These are phyloP conservation scores for Murraya paniculata DNA, from an alignment of 345 rosid genomes.

Conservation along the genomic window DNA sequence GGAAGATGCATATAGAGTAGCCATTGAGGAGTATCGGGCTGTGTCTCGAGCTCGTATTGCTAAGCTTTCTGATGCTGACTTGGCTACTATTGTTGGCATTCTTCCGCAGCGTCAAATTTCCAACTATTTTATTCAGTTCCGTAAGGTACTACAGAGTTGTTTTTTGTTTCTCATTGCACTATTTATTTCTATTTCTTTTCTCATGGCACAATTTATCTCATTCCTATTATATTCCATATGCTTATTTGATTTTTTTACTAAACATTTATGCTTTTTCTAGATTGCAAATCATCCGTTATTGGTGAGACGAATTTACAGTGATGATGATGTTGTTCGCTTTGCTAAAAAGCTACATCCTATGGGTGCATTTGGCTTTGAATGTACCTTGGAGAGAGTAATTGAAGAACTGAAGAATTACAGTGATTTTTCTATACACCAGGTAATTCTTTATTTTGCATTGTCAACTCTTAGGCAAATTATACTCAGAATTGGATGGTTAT, in stretches of 20 bases:
- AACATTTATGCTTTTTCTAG: slow-evolving; percentile 34
- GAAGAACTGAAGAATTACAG: slow-evolving; percentile 79
- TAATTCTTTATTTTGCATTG: slow-evolving; percentile 25
- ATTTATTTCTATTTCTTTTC: not conserved
- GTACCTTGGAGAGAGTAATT: slow-evolving; percentile 80
- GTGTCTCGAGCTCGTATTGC: slow-evolving; percentile 65
- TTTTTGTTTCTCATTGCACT: not conserved
- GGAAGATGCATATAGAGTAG: slow-evolving; percentile 77
- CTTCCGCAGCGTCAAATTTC: slow-evolving; percentile 89
- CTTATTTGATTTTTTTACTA: slow-evolving; percentile 13
- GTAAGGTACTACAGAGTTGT: slow-evolving; percentile 52
- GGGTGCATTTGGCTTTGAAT: slow-evolving; percentile 88
- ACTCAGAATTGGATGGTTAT: not conserved
- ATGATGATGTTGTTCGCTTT: slow-evolving; percentile 66
- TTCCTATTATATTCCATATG: not conserved
- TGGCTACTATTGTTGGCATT: slow-evolving; percentile 43
- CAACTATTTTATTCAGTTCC: slow-evolving; percentile 89
- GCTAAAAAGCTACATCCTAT: slow-evolving; percentile 77
- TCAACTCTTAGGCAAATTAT: not conserved
- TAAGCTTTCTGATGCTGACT: slow-evolving; percentile 48
- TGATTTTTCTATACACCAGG: slow-evolving; percentile 93
- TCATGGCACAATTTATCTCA: not conserved
- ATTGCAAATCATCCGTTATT: slow-evolving; percentile 98
- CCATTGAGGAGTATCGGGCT: slow-evolving; percentile 88
- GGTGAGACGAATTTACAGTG: slow-evolving; percentile 77